Conservation (phyloP, 441 rosid genomes). For the Sinapis alba region DNA sequence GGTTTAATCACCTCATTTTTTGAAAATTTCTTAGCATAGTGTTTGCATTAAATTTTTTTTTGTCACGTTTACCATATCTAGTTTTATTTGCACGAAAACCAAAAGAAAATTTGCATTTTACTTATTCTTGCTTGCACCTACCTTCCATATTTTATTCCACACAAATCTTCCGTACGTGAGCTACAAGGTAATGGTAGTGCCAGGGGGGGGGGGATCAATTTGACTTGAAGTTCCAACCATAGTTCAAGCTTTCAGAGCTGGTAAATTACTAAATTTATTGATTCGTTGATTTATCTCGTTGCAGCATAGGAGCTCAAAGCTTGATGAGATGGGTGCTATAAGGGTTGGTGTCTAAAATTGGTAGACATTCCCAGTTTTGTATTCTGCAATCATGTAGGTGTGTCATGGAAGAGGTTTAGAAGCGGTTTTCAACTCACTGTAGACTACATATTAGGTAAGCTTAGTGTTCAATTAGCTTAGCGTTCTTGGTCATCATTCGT, state of each 20-base stretch:
- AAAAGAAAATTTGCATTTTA: no score
- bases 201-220: neutral
- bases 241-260: no score
- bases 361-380: constrained; percentile 33
- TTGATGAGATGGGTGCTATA: constrained; percentile 87
- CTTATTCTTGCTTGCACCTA: no score
- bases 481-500: neutral
- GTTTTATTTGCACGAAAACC: no score
- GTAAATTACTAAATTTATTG: constrained; percentile 10
- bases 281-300: constrained; percentile 23
- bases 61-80: no score
- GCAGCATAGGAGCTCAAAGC: constrained; percentile 92
- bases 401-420: constrained; percentile 37
- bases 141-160: no score
- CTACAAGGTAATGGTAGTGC: constrained; percentile 69
- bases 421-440: constrained; percentile 38
- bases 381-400: constrained; percentile 32
- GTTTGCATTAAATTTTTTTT: no score
- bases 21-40: no score
- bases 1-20: no score
- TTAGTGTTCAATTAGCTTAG: neutral
- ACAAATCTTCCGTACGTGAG: no score
- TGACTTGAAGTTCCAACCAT: constrained; percentile 2
- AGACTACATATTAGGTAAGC: constrained; percentile 39
- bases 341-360: constrained; percentile 82